Evolutionary conservation across 345 rosid species (phyloP).

Genomic region (Syzygium aromaticum): DNA sequence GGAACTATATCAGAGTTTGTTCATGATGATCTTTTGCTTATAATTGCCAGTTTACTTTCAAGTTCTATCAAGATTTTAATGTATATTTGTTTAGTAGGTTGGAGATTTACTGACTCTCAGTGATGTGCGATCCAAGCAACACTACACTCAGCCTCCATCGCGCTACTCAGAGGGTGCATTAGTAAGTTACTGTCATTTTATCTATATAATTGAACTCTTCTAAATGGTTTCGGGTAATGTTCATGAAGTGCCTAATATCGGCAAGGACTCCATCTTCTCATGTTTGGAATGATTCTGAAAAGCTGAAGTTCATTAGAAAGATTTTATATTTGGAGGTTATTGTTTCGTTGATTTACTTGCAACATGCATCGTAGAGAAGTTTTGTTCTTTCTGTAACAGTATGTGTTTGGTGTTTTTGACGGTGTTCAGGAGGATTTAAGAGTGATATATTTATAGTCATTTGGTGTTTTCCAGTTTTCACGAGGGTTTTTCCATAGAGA

Average conservation of each 20-base stretch:
- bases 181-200: slow-evolving; percentile 34
- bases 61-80: background rate
- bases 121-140: slow-evolving; percentile 59
- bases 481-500: background rate
- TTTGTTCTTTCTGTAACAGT: background rate
- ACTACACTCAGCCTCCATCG: slow-evolving; percentile 69
- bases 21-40: background rate
- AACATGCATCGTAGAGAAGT: background rate
- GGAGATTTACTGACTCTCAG: slow-evolving; percentile 46
- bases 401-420: background rate
- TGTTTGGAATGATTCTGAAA: background rate
- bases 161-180: slow-evolving; percentile 92
- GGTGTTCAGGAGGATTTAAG: background rate
- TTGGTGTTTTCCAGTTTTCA: background rate
- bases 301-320: background rate
- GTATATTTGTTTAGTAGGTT: slow-evolving; percentile 30
- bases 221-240: background rate
- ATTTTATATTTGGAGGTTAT: background rate
- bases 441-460: background rate
- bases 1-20: background rate
- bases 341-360: background rate
- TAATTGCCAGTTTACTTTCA: background rate
- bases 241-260: background rate
- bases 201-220: slow-evolving; percentile 1
- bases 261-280: background rate